Conservation (phyloP, 2,329 filamentous ascomycete genomes). For the Fusarium compactum region DNA sequence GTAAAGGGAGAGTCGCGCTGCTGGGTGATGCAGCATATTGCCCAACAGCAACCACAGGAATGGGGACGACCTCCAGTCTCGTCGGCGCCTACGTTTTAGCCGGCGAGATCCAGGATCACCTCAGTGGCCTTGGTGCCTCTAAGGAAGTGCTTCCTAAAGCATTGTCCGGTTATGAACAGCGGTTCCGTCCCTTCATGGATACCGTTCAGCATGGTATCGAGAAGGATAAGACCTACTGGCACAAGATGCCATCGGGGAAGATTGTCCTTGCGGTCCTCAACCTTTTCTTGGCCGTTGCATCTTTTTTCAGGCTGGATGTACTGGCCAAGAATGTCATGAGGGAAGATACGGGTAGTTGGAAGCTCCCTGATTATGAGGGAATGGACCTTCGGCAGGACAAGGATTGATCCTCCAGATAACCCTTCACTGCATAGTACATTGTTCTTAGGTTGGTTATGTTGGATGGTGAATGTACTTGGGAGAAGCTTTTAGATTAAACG, state of each 20-base stretch:
- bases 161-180: not conserved
- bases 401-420: too few relatives aligned
- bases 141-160: not conserved
- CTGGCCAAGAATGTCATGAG: not conserved
- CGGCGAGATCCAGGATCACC: slow-evolving; percentile 56
- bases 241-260: not conserved
- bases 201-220: not conserved
- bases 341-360: slow-evolving; percentile 4
- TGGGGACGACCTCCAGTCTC: slow-evolving; percentile 63
- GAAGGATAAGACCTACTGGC: not conserved
- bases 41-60: slow-evolving; percentile 61
- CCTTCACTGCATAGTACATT: too few relatives aligned
- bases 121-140: not conserved
- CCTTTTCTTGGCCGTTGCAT: not conserved
- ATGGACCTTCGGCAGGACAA: slow-evolving; percentile 1
- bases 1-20: slow-evolving; percentile 60
- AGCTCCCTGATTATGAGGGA: not conserved
- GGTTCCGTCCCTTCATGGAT: not conserved
- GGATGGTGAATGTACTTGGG: too few relatives aligned
- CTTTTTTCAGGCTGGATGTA: not conserved
- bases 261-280: not conserved
- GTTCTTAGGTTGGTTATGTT: too few relatives aligned
- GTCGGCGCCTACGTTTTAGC: slow-evolving; percentile 68
- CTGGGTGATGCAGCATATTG: slow-evolving; percentile 67
- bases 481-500: too few relatives aligned